phyloP scores from a whole-genome alignment of 75 land plant species.

The Isoetes taiwanensis region DNA sequence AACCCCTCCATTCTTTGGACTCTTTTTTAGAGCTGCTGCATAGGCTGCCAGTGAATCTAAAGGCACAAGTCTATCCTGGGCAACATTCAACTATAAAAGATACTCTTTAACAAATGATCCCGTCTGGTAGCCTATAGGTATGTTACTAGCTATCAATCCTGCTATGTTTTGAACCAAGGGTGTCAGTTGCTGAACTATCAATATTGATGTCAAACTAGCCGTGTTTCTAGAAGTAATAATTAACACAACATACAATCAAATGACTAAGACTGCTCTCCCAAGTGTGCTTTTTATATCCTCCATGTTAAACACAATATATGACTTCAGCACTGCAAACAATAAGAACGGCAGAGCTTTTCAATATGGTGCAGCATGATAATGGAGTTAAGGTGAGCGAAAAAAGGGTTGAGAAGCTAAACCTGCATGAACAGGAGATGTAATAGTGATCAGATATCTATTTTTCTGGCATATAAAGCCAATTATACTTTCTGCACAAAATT shows the following conservation, averaged over 20 bases:
- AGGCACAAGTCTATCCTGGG: background rate
- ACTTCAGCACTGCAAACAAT: too few relatives aligned
- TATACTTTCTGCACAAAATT: too few relatives aligned
- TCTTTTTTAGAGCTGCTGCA: background rate
- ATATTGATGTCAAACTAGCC: background rate
- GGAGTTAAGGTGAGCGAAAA: too few relatives aligned
- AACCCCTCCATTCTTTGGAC: background rate
- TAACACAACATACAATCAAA: background rate
- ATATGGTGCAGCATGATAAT: too few relatives aligned
- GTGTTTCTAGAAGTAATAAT: slow-evolving; percentile 1
- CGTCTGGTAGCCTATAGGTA: slow-evolving; percentile 1
- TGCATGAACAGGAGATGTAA: too few relatives aligned
- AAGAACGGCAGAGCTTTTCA: too few relatives aligned
- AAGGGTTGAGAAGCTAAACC: too few relatives aligned
- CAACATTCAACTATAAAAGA: background rate
- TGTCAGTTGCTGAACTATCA: background rate
- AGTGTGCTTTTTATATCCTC: slow-evolving; percentile 6
- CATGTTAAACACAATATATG: too few relatives aligned
- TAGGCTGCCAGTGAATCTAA: background rate
- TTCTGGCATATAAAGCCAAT: too few relatives aligned
- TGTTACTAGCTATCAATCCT: background rate
- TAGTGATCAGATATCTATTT: too few relatives aligned
- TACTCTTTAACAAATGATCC: slow-evolving; percentile 5
- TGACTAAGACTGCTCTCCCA: background rate
- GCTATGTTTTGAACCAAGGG: background rate